phyloP scores from a whole-genome alignment of 805 yeast species.

The Soucietia sequanensis region DNA sequence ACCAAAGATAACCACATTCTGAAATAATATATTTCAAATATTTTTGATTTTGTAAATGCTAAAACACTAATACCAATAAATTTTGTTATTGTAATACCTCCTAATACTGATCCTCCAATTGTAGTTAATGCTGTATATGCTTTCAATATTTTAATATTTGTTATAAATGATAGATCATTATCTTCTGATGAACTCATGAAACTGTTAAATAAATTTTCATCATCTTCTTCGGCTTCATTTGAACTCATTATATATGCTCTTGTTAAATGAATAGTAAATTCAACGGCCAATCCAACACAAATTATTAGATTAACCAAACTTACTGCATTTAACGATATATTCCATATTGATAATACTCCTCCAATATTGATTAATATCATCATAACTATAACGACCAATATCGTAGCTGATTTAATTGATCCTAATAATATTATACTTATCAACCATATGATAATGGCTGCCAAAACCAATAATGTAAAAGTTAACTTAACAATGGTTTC shows the following conservation, averaged over 20 bases:
- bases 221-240: conserved; percentile 13
- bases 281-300: conserved; percentile 93
- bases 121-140: conserved; percentile 62
- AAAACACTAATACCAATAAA: conserved; percentile 82
- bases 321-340: conserved; percentile 81
- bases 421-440: conserved; percentile 64
- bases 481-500: conserved; percentile 61
- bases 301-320: conserved; percentile 85
- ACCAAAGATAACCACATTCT: conserved; percentile 90
- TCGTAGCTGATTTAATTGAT: conserved; percentile 55
- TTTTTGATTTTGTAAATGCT: conserved; percentile 83
- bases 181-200: conserved; percentile 10
- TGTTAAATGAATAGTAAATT: conserved; percentile 85
- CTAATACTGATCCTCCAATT: conserved; percentile 88
- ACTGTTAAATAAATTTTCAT: conserved; percentile 12
- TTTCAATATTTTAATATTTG: conserved; percentile 16
- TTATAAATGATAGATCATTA: conserved; percentile 1
- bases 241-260: conserved; percentile 64
- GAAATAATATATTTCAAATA: conserved; percentile 89
- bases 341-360: conserved; percentile 76
- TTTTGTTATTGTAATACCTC: conserved; percentile 89
- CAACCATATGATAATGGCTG: conserved; percentile 50
- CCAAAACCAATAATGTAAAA: conserved; percentile 49
- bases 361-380: conserved; percentile 71
- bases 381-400: conserved; percentile 56